These are phyloP conservation scores for Eucalyptus sp. DNA, from an alignment of 345 rosid genomes.

Conservation along the genomic window DNA sequence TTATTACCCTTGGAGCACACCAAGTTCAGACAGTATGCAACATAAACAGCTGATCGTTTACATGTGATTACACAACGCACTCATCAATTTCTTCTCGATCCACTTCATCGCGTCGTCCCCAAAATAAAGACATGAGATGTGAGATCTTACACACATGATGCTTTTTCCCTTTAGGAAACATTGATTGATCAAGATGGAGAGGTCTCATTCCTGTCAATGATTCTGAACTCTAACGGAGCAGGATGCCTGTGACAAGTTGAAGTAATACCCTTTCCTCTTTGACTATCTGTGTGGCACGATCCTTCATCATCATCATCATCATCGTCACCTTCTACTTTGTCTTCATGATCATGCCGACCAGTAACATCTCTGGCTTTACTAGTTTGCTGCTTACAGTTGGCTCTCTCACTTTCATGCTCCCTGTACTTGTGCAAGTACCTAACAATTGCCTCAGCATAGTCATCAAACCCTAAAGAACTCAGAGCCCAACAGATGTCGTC, in stretches of 20 bases:
- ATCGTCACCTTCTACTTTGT: conserved; percentile 12
- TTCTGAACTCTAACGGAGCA: conserved; percentile 10
- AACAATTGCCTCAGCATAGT: conserved; percentile 53
- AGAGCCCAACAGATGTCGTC: conserved; percentile 85
- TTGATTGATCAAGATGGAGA: conserved; percentile 1
- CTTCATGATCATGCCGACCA: neutral
- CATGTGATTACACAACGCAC: neutral
- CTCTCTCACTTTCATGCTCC: conserved; percentile 48
- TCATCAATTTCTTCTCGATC: neutral
- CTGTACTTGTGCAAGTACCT: conserved; percentile 54
- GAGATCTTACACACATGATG: neutral
- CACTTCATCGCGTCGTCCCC: neutral
- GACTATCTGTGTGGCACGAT: neutral
- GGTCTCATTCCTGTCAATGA: conserved; percentile 41
- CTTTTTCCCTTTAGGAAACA: neutral
- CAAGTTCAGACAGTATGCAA: neutral
- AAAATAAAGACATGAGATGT: neutral
- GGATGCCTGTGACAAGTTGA: neutral
- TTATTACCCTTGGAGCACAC: neutral
- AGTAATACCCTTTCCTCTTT: neutral
- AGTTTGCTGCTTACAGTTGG: neutral
- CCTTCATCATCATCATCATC: conserved; percentile 13
- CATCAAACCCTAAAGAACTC: conserved; percentile 62
- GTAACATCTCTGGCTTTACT: neutral
- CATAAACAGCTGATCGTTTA: neutral